A percentile compares a stretch with the other conserved stretches of the same genome.
These are phyloP conservation scores for Dissophora ornata DNA, from an alignment of 192 early-diverging fungal species.

Conservation along the genomic window DNA sequence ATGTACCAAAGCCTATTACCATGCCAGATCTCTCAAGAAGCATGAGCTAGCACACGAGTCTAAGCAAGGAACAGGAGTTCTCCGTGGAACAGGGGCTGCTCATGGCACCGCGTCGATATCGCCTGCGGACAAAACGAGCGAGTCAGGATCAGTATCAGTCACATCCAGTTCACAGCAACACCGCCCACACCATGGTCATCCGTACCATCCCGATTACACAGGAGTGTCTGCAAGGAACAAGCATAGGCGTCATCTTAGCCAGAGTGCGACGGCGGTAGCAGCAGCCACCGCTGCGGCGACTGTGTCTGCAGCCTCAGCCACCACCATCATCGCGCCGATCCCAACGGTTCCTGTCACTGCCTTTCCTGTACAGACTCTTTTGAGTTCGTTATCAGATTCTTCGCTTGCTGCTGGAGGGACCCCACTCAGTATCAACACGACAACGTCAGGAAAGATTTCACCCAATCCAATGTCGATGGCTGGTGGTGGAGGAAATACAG, in stretches of 20 bases:
- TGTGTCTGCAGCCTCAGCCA: not conserved
- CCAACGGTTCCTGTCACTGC: not conserved
- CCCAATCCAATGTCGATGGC: conserved; percentile 18
- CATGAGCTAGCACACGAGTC: conserved; percentile 65
- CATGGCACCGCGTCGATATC: conserved; percentile 4
- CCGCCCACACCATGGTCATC: conserved; percentile 37
- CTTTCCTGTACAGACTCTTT: not conserved
- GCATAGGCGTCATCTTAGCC: conserved; percentile 44
- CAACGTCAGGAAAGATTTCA: conserved; percentile 3
- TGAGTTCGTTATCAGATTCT: not conserved
- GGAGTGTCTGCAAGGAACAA: conserved; percentile 22
- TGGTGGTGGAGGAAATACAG: not conserved
- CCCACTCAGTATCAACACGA: not conserved
- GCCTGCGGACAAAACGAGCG: conserved; percentile 1
- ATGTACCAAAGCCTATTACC: conserved; percentile 72
- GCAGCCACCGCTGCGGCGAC: not conserved
- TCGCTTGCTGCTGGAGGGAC: not conserved
- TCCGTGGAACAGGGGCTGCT: conserved; percentile 33
- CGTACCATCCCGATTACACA: conserved; percentile 33
- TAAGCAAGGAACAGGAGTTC: conserved; percentile 12
- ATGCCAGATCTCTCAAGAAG: conserved; percentile 70
- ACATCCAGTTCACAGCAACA: not conserved
- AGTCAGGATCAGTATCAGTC: not conserved
- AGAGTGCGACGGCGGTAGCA: conserved; percentile 12
- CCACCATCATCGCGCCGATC: not conserved